Evolutionary conservation across 768 basidiomycete species (phyloP).

Genomic region (Hypholoma fasciculare): DNA sequence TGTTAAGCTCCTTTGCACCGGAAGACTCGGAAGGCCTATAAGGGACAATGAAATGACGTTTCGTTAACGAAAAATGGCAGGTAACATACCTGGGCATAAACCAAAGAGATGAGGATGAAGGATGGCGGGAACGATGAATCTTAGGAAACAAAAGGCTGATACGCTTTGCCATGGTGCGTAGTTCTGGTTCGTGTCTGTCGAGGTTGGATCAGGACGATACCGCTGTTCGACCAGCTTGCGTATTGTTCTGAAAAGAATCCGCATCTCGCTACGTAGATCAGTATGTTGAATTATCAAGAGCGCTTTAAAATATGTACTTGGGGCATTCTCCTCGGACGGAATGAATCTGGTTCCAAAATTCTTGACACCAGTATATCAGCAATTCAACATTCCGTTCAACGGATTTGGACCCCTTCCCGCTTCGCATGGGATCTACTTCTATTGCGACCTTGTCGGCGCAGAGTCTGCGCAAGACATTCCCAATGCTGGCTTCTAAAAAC

Average conservation of each 20-base stretch:
- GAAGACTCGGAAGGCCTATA: slow-evolving; percentile 62
- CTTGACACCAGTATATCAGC: slow-evolving; percentile 75
- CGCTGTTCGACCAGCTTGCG: slow-evolving; percentile 72
- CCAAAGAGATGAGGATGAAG: slow-evolving; percentile 87
- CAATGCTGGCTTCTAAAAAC: slow-evolving; percentile 82
- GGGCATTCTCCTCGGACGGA: slow-evolving; percentile 73
- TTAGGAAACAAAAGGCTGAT: slow-evolving; percentile 86
- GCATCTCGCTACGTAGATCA: slow-evolving; percentile 62
- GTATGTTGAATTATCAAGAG: slow-evolving; percentile 6
- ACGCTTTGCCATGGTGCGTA: slow-evolving; percentile 80
- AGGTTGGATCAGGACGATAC: slow-evolving; percentile 42
- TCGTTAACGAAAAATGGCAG: background rate
- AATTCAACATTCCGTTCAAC: slow-evolving; percentile 66
- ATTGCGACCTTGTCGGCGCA: slow-evolving; percentile 74
- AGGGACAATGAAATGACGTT: slow-evolving; percentile 7
- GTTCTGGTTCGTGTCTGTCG: slow-evolving; percentile 40
- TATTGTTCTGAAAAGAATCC: slow-evolving; percentile 66
- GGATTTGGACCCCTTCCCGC: slow-evolving; percentile 59
- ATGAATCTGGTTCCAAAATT: slow-evolving; percentile 83
- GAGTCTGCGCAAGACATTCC: slow-evolving; percentile 64
- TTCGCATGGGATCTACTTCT: slow-evolving; percentile 79
- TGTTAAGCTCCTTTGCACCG: slow-evolving; percentile 79
- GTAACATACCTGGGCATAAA: slow-evolving; percentile 62
- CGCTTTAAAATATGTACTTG: slow-evolving; percentile 46
- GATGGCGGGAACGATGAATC: slow-evolving; percentile 89